Evolutionary conservation across 331 rosid species (phyloP).

Genomic region (Rosa hybrid): DNA sequence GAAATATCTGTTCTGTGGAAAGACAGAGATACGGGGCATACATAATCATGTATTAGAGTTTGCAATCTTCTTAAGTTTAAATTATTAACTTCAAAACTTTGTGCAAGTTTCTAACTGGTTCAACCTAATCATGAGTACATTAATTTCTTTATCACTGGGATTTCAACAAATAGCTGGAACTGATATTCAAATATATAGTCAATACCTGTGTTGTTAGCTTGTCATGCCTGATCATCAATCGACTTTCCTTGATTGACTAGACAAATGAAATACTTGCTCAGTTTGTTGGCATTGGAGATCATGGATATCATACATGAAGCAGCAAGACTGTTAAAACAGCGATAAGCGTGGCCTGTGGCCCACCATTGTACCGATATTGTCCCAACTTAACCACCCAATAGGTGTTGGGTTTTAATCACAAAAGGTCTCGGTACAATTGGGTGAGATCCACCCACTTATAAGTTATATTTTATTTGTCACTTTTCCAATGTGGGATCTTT

Average conservation of each 20-base stretch:
- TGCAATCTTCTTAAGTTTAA: too few species aligned
- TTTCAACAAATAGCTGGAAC: not conserved
- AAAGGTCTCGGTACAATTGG: too few species aligned
- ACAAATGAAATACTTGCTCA: not conserved
- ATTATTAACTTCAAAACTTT: not conserved
- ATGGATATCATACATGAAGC: not conserved
- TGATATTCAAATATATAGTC: not conserved
- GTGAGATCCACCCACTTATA: too few species aligned
- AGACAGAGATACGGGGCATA: not conserved
- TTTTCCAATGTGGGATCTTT: too few species aligned
- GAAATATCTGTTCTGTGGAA: not conserved
- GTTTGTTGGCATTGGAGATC: not conserved
- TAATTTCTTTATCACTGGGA: not conserved
- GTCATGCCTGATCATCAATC: not conserved
- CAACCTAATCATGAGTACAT: not conserved
- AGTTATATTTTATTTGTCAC: too few species aligned
- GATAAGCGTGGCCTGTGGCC: too few species aligned
- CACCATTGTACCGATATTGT: too few species aligned
- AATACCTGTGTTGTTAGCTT: not conserved
- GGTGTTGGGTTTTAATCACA: too few species aligned
- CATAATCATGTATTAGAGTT: too few species aligned
- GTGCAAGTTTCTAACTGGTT: not conserved
- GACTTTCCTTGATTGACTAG: not conserved
- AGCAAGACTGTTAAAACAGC: not conserved
- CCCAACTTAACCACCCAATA: too few species aligned